phyloP scores from a whole-genome alignment of 179 eudicot genomes.

The Nepenthes alata region DNA sequence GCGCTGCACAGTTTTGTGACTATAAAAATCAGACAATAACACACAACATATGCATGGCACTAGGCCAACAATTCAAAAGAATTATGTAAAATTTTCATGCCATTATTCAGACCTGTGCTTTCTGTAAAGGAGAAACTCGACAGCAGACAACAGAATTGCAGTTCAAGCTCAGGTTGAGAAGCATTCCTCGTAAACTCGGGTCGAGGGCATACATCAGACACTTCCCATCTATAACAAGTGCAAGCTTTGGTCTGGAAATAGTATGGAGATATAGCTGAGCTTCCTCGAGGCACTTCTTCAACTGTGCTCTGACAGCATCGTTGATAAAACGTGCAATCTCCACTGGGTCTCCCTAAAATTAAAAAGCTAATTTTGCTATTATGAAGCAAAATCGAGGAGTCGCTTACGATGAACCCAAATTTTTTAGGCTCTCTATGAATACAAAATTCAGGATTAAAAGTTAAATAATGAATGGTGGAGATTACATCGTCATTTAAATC shows the following conservation, averaged over 20 bases:
- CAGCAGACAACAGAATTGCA: conserved; percentile 94
- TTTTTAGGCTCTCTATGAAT: too few relatives aligned
- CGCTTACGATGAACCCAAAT: too few relatives aligned
- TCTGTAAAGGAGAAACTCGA: conserved; percentile 97
- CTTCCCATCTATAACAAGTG: conserved; percentile 93
- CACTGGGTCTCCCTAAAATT: conserved; percentile 74
- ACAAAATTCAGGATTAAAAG: too few relatives aligned
- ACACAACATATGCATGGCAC: too few relatives aligned
- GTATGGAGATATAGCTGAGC: conserved; percentile 42
- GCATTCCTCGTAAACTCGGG: conserved; percentile 63
- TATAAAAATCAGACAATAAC: too few relatives aligned
- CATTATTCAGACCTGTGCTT: conserved; percentile 65
- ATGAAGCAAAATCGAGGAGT: too few relatives aligned
- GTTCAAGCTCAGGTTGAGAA: conserved; percentile 74
- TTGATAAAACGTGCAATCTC: conserved; percentile 63
- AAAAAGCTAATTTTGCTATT: neutral
- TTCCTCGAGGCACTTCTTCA: conserved; percentile 64
- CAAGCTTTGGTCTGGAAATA: conserved; percentile 45
- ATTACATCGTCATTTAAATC: too few relatives aligned
- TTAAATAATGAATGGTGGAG: too few relatives aligned
- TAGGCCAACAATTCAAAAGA: too few relatives aligned
- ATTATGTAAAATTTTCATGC: neutral
- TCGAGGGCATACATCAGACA: conserved; percentile 96
- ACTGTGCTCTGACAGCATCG: conserved; percentile 50
- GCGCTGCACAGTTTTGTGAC: too few relatives aligned